Base-by-base conservation (phyloP, 2,329 filamentous ascomycete genomes). In the Boeremia lycopersici region DNA sequence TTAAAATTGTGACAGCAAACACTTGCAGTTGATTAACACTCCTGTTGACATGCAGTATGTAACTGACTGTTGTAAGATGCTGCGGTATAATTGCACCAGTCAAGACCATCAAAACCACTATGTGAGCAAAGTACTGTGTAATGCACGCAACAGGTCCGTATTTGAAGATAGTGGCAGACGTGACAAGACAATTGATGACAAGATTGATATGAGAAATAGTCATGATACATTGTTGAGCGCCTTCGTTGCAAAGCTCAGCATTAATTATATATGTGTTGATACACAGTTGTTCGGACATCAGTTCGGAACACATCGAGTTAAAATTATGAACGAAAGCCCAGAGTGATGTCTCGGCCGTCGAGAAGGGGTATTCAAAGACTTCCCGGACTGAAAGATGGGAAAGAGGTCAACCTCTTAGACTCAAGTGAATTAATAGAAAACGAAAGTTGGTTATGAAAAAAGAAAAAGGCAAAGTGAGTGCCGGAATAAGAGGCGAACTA, bases 271-370 rank as follows among this genome's bases (percentile, higher is more conserved):
- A 54, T 61, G 34, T 54, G 45, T 51, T 56, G 42, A 40, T 66
- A 63, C 47, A 61, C 39, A 35, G 31, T 47, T 57, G 35, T 55
- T 45, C 51, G 48, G 53, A 61, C 62, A 42, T 65, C 36, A 59
- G 45, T 48, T 65, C 62, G 59, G 63, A 61, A 55, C 60, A 62
- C 63, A 31, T 66, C 12, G 46, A 62, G 36, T 55, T 43, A 63
- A 53, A 50, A 30, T 36, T 47, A 46, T 45, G 55, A 17, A 56
- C 42, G 25, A 43, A 54, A 26, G 23, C 36, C 43, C 30, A 28
- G 13, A 42, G 53, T 48, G 30, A 29, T 48, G 34, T 38, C 43
- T 33, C 42, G 29, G 17, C 43, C 53, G 41, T 55, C 40, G 41
- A 43, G 51, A 62, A 43, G 58, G 54, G 52, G 60, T 60, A 57